Evolutionary conservation across 1,139 yeast species (phyloP), one percentile per base, ranked within the genome.

Genomic region (Hyphopichia pseudoburtonii): DNA sequence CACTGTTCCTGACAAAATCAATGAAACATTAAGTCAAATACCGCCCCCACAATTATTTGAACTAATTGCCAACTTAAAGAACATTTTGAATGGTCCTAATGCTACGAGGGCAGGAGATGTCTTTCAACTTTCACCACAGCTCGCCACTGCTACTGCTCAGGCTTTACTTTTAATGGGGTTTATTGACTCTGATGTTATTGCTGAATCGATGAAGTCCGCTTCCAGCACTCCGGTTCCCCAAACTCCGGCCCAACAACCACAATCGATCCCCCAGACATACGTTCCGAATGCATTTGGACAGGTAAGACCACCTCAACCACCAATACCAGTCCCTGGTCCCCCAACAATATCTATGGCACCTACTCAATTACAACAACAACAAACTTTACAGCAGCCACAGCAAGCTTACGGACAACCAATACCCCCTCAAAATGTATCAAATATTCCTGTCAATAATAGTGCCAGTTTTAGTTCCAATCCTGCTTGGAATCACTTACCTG

Each of bases 161-260:
- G 86, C 88, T 3, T 64, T 85, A 43, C 57, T 84, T n/a, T 66
- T 82, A 33, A 83, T 84, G 90, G 94, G 92, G 1, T 70, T 84
- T 34, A 77, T 84, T 23, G 86, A 83, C 54, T 69, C 73, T 29
- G 81, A 78, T 29, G 83, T 82, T 15, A 78, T 84, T 19, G 68
- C 72, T 26, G 76, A 70, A 41, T 60, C 75, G 16, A 66, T 66
- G 64, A 64, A 62, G 30, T 49, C 62, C 4, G 64, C 63, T 1
- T 32, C 62, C 2, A 49, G 56, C 3, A 56, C 63, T 4, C 62
- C 59, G 28, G 43, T 48, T 8, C 45, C 48, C 3, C 46, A 40
- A 12, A 44, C 40, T 10, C 39, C 33, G 24, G 44, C 35, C 14
- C 49, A 38, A 34, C 41, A 33, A n/a, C 36, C 34, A 15, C 29